Evolutionary conservation across 257 asterid species (phyloP), one percentile per base, ranked within the genome.

Genomic region (Linderniella brevidens): DNA sequence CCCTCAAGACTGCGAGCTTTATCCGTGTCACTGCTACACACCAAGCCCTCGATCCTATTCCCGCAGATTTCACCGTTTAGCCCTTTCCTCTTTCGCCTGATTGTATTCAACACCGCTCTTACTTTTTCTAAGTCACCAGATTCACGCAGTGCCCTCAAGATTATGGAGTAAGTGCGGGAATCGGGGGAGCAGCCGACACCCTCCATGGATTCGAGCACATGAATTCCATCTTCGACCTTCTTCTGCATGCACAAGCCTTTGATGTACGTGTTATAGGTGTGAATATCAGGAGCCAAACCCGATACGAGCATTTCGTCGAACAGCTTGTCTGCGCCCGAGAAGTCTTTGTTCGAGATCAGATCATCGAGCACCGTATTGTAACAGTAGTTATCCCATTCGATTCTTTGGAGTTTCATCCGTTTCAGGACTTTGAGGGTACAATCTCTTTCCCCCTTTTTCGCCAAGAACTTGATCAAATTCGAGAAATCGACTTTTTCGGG

Each of bases 241-340:
- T 63, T 63, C 54, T 72, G 93, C 74, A 60, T 51, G 36, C 92
- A 76, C 58, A 79, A 58, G 17, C 90, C 76, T 43, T 41, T 55
- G 11, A 82, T 72, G 57, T 68, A 73, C 54, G 63, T 64, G 60
- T 70, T 86, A 68, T 70, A 86, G 8, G 90, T 86, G 47, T 36
- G 39, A 38, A 72, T 52, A 60, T 79, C 70, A n/a, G 94, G 94
- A 50, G 55, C 66, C 59, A 76, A 63, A 7, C 92, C 93, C 37
- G 54, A 48, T 25, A 79, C 82, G 58, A 86, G 82, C 83, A 86
- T 54, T 70, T 86, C 81, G 63, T 86, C 96, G 15, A 86, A 82
- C 92, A 81, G 53, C 35, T 78, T 59, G 40, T 79, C 90, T 4
- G 77, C 93, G 19, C 35, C 54, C 41, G 0, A 32, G 25, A 57